These are phyloP conservation scores for Gigaspora rosea DNA, from an alignment of 192 early-diverging fungal genomes.

Conservation along the genomic window DNA sequence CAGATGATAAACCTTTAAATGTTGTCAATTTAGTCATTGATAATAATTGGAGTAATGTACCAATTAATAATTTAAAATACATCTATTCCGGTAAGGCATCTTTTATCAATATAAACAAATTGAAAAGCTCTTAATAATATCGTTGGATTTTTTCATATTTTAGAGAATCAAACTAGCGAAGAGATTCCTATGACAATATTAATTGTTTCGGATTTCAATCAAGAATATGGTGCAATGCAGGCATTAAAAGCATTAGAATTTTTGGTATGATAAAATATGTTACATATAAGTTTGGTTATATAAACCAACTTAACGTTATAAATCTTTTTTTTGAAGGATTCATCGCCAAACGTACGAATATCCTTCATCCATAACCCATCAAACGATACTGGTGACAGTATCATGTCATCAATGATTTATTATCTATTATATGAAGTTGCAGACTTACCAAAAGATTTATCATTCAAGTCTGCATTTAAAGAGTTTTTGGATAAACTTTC, in stretches of 20 bases:
- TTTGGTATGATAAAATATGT: constrained; percentile 31
- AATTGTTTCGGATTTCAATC: constrained; percentile 60
- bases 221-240: constrained; percentile 49
- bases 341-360: constrained; percentile 42
- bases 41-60: neutral
- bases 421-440: constrained; percentile 2
- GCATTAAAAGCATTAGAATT: constrained; percentile 53
- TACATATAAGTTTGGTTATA: neutral
- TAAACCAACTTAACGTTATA: neutral
- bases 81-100: constrained; percentile 1
- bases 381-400: neutral
- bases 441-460: neutral
- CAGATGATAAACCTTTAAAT: constrained; percentile 45
- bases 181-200: constrained; percentile 42
- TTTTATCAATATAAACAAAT: neutral
- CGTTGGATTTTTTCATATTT: neutral
- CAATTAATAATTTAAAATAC: neutral
- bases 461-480: neutral
- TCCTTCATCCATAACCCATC: constrained; percentile 57
- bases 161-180: constrained; percentile 8
- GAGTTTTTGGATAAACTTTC: neutral
- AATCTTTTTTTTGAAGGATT: constrained; percentile 30
- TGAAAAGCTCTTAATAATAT: too few relatives aligned
- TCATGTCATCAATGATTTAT: constrained; percentile 17
- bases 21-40: constrained; percentile 40